A percentile compares a stretch with the other conserved stretches of the same genome.
Evolutionary conservation across 257 asterid genomes (phyloP).

Genomic region (Catharanthus roseus): DNA sequence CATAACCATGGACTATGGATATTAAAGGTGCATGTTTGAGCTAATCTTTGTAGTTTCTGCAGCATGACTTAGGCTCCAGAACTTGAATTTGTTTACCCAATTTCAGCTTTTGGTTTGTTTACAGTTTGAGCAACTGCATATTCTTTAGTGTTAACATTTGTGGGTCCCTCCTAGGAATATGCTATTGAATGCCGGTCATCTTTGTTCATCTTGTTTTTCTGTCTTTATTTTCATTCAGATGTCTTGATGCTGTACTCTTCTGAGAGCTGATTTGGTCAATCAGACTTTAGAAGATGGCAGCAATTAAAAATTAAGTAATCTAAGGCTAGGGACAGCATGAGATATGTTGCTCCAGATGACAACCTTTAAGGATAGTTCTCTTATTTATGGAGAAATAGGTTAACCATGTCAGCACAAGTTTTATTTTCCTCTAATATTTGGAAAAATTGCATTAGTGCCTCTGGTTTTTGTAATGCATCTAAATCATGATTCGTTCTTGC

Average conservation of each 20-base stretch:
- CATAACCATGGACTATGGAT: no score
- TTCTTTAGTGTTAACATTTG: not conserved
- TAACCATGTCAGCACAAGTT: not conserved
- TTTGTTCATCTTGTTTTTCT: not conserved
- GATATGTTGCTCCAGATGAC: no score
- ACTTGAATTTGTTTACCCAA: not conserved
- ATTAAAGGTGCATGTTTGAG: no score
- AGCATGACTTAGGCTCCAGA: not conserved
- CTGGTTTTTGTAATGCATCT: not conserved
- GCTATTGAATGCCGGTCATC: not conserved
- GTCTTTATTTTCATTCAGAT: not conserved
- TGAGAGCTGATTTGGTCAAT: not conserved
- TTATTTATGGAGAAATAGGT: not conserved
- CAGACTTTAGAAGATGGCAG: not conserved
- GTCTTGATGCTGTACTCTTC: not conserved
- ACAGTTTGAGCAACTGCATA: not conserved
- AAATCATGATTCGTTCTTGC: conserved; percentile 20
- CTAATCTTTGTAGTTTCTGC: not conserved
- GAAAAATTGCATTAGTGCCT: not conserved
- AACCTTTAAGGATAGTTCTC: not conserved
- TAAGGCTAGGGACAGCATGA: not conserved
- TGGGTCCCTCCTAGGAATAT: not conserved
- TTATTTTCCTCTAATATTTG: not conserved
- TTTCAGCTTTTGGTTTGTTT: not conserved
- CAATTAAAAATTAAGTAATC: not conserved